Evolutionary conservation across 192 early-diverging fungal species (phyloP), one percentile per base, ranked within the genome.

Genomic region (Piromyces finnis): DNA sequence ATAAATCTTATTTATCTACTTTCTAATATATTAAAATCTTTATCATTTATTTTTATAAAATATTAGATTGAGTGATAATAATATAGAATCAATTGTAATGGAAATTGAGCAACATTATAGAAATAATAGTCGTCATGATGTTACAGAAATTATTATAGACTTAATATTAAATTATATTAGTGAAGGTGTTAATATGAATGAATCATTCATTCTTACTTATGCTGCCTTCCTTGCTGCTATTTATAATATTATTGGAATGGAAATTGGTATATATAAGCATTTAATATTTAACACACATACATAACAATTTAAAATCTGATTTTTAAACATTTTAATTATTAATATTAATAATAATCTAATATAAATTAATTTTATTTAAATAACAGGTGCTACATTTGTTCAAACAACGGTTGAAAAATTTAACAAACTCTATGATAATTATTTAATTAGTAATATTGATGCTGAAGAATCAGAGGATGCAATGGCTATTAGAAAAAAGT

Each of bases 201-300:
- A 96, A 84, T 94, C 95, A 0, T 97, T 97, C 85, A 88, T 96
- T 77, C 91, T 92, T 77, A 90, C 94, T 22, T 97, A 97, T 82
- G 96, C 96, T 2, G 92, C 94, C 5, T 88, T 97, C 28, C 88
- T 97, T 2, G 93, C 92, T 0, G 88, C 90, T 78, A 86, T 98
- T 9, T 93, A 92, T 81, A 90, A 93, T 30, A 84, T 92, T 12
- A 86, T 95, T 77, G 97, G 97, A 29, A 87, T 94, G 80, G 97
- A 98, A 82, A 93, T 97, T 82, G 92, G 51, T 68, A 51, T 32
- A 39, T 39, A 39, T 39, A 39, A 2, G 15, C 1, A 7, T 7
- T 7, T 35, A 35, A 35, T 35, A 35, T n/a, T n/a, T n/a, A n/a
- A n/a, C n/a, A n/a, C n/a, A n/a, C n/a, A n/a, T n/a, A n/a, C n/a